Evolutionary conservation across 768 basidiomycete species (phyloP), one percentile per base, ranked within the genome.

Genomic region (Calocybe gangraenosa): DNA sequence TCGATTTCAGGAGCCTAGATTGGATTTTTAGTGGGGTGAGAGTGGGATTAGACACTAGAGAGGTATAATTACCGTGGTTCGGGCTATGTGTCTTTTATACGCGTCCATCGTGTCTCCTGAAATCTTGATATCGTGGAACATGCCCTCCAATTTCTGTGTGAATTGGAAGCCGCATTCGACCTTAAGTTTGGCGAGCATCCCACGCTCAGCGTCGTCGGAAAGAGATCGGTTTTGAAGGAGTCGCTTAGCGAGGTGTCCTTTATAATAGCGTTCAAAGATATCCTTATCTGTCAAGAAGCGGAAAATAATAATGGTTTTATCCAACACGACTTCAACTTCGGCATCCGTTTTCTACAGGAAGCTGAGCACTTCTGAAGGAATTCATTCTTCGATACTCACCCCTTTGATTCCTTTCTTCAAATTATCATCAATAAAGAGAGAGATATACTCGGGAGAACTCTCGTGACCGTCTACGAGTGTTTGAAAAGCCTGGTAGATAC

Each of bases 231-330:
- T 81, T 21, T 79, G 76, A 22, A 98, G 75, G 9, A 99, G 75
- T 25, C 96, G 90, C 61, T 93, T 91, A 4, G 95, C 91, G 22
- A 99, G 82, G 62, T 98, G 96, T 13, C 75, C 77, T 67, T 98
- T 98, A 72, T 99, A 99, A 63, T 98, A 98, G 25, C 90, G 79
- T 64, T 99, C 96, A 60, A 99, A 99, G 11, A 92, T 79, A 59
- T 99, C 96, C 66, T 98, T 98, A 65, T 98, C 94, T 1, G 82
- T 76, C 46, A 98, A 74, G 68, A 82, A 99, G 39, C 95, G 79
- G 78, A 99, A 99, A 21, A 98, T 80, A 1, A 84, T 89, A 63
- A 97, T 96, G 0, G 96, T 94, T 69, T 96, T 97, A 59, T 97
- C 95, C 48, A 99, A 69, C 4, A 95, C 79, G 25, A 64, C 62